Conservation (phyloP, 352 stramenopile species). For the Globisporangium abappressorium region DNA sequence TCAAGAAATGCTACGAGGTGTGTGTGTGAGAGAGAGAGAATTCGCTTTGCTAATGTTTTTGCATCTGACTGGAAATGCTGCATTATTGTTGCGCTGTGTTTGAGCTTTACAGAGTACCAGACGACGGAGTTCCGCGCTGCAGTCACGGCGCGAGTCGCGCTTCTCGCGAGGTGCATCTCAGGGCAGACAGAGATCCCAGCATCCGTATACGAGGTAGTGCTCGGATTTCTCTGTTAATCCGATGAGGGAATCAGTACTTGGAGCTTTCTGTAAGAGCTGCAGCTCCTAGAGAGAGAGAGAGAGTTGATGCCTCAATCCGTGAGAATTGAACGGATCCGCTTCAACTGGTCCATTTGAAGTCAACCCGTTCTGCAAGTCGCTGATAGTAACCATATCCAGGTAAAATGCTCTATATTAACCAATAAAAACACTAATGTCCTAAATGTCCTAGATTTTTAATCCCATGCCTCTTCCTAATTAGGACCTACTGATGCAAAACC, state of each 20-base stretch:
- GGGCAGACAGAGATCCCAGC: slow-evolving; percentile 5
- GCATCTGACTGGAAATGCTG: neutral
- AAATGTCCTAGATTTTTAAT: too few relatives aligned
- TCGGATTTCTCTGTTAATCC: slow-evolving; percentile 13
- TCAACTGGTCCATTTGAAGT: too few relatives aligned
- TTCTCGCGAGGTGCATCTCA: slow-evolving; percentile 5
- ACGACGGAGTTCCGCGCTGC: slow-evolving; percentile 9
- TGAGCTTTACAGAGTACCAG: slow-evolving; percentile 12
- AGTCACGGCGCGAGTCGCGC: neutral
- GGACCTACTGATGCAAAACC: too few relatives aligned
- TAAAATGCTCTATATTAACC: too few relatives aligned
- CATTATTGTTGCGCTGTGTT: neutral
- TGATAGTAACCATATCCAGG: too few relatives aligned
- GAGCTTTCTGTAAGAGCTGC: too few relatives aligned
- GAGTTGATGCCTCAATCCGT: too few relatives aligned
- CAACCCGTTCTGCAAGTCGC: too few relatives aligned
- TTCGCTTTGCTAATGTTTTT: neutral
- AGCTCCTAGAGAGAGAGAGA: too few relatives aligned
- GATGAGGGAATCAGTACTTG: neutral
- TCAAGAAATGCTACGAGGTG: slow-evolving; percentile 41
- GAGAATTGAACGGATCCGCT: too few relatives aligned
- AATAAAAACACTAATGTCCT: too few relatives aligned
- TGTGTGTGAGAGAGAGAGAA: neutral
- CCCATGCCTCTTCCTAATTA: too few relatives aligned
- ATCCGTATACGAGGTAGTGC: slow-evolving; percentile 12